Evolutionary conservation across 2,329 filamentous ascomycete species (phyloP).

Genomic region (Colletotrichum sp.): DNA sequence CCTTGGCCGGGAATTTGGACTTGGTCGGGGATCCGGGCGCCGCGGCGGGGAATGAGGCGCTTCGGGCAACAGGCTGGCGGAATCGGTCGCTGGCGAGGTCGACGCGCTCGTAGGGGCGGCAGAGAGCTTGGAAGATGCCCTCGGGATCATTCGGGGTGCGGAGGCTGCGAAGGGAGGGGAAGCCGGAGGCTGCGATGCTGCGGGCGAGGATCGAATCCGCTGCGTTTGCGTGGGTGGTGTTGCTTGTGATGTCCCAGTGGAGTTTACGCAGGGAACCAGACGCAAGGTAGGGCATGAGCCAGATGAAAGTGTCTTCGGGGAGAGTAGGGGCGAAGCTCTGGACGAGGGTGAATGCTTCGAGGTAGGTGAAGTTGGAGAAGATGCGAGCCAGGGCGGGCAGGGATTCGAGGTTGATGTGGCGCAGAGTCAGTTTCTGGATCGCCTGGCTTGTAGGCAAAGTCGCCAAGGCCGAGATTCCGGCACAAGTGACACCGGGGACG

Average conservation of each 20-base stretch:
- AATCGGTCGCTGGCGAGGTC: conserved; percentile 57
- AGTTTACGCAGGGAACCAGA: conserved; percentile 57
- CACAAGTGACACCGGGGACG: conserved; percentile 59
- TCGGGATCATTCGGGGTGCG: conserved; percentile 73
- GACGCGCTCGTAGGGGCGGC: conserved; percentile 63
- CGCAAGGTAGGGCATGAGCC: conserved; percentile 69
- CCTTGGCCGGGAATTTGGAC: conserved; percentile 40
- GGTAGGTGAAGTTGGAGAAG: conserved; percentile 56
- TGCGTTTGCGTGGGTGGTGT: conserved; percentile 44
- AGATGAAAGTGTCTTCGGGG: conserved; percentile 59
- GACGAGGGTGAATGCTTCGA: conserved; percentile 58
- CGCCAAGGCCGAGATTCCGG: conserved; percentile 62
- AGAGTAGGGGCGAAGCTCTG: conserved; percentile 61
- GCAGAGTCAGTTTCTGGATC: conserved; percentile 57
- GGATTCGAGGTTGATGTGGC: conserved; percentile 61
- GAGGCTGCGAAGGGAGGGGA: conserved; percentile 65
- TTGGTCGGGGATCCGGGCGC: conserved; percentile 29
- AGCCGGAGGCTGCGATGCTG: conserved; percentile 65
- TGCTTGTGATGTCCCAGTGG: conserved; percentile 69
- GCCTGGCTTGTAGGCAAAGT: conserved; percentile 50
- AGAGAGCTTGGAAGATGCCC: conserved; percentile 72
- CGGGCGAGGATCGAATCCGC: conserved; percentile 69
- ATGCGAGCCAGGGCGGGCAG: conserved; percentile 64
- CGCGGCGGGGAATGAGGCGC: conserved; percentile 19
- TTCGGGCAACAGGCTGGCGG: conserved; percentile 27